Evolutionary conservation across 768 basidiomycete genomes (phyloP).

Genomic region (Rhodocollybia butyracea): DNA sequence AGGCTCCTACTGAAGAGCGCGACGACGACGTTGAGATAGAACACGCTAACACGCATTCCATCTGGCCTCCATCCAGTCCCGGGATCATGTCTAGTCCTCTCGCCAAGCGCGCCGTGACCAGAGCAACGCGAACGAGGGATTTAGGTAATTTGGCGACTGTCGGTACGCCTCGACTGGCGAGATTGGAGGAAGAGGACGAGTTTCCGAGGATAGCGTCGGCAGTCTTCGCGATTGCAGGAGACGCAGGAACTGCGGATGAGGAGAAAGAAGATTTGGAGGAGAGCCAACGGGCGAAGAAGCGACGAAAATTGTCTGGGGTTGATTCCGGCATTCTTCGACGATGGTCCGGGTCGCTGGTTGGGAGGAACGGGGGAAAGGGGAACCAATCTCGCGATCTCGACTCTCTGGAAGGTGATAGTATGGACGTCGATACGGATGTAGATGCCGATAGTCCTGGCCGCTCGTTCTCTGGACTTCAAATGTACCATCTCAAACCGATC

Average conservation of each 20-base stretch:
- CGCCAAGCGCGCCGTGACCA: slow-evolving; percentile 17
- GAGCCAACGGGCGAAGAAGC: slow-evolving; percentile 2
- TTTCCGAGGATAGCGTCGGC: background rate
- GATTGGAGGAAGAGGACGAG: slow-evolving; percentile 29
- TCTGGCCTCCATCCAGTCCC: slow-evolving; percentile 6
- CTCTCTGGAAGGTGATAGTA: background rate
- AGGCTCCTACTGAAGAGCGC: background rate
- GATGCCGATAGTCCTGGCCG: no score
- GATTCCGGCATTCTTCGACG: background rate
- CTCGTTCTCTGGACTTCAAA: background rate
- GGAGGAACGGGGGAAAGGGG: background rate
- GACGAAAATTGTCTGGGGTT: background rate
- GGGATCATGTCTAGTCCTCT: slow-evolving; percentile 21
- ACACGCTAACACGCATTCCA: background rate
- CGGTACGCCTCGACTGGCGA: slow-evolving; percentile 23
- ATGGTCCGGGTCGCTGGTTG: slow-evolving; percentile 1
- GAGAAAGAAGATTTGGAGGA: no score
- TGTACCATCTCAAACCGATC: no score
- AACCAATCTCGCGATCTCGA: background rate
- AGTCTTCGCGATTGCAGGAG: background rate
- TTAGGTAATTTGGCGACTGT: slow-evolving; percentile 13
- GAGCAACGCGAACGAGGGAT: slow-evolving; percentile 19
- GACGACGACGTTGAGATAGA: background rate
- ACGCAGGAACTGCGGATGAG: slow-evolving; percentile 18
- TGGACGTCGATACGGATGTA: background rate